Base-by-base conservation (phyloP, 257 asterid genomes). In the Primulina eburnea region DNA sequence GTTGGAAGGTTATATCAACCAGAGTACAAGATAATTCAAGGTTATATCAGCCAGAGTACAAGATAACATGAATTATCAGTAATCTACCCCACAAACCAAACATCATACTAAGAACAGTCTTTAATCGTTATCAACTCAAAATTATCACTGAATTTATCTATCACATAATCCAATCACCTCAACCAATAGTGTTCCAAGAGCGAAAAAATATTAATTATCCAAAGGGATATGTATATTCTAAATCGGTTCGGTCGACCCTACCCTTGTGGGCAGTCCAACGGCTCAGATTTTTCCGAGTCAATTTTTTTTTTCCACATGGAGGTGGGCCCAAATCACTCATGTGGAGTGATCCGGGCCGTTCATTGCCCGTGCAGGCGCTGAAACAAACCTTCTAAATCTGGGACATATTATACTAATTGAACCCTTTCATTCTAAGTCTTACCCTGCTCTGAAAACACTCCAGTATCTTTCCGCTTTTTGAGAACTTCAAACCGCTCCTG, bases 391-490 rank as follows among this genome's bases (percentile, higher is more conserved):
- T 34, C 69, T 5, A 28, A 11, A 65, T 66, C 52, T 60, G 62
- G 52, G 76, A 55, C 29, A 57, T n/a, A 10, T 58, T 50, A 40
- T 24, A 61, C 38, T 66, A 37, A 62, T 33, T 58, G 59, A 75
- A 73, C 35, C 38, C 35, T 24, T 56, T 18, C 1, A 32, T 28
- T 61, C 55, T 30, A 63, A 64, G 43, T 67, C 68, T 78, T 80
- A 90, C 97, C 96, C 79, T 94, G 95, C 78, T 86, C 97, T 2
- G 97, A 87, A 77, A 91, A 88, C 79, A 92, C 87, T 71, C 77
- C 87, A 60, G 95, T 84, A 82, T 89, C 96, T 82, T 91, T 94
- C 61, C 95, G 86, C 79, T 90, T 94, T 87, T 94, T 94, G 56
- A 89, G 92, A 71, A 75, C 71, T 73, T 94, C 99, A 84, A 94